phyloP scores from a whole-genome alignment of 208 protist species.

The Trypanosoma cruzi region DNA sequence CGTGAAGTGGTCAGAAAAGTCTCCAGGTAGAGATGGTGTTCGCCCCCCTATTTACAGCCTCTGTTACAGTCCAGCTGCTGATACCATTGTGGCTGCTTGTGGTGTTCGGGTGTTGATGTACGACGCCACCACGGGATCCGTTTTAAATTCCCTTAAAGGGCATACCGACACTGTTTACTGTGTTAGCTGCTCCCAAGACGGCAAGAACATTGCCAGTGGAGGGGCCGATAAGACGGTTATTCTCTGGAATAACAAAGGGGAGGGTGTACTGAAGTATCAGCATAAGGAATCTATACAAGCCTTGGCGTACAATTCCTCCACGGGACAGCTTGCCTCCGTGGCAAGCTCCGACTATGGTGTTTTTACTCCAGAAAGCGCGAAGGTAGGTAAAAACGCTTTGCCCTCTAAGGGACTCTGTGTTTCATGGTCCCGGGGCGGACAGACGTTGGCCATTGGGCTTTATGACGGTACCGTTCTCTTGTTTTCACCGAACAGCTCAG shows the following conservation, averaged over 20 bases:
- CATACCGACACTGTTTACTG: slow-evolving; percentile 95
- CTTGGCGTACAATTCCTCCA: slow-evolving; percentile 93
- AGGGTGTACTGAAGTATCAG: slow-evolving; percentile 95
- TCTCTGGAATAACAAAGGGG: slow-evolving; percentile 94
- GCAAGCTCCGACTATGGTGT: slow-evolving; percentile 95
- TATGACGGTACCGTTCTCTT: slow-evolving; percentile 84
- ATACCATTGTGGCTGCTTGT: slow-evolving; percentile 89
- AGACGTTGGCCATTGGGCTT: slow-evolving; percentile 92
- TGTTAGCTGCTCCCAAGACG: slow-evolving; percentile 88
- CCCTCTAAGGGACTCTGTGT: slow-evolving; percentile 89
- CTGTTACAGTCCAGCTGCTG: slow-evolving; percentile 89
- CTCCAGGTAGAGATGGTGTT: slow-evolving; percentile 43
- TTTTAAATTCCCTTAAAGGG: slow-evolving; percentile 94
- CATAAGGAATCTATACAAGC: slow-evolving; percentile 96
- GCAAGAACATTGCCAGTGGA: slow-evolving; percentile 94
- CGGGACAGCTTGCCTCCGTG: slow-evolving; percentile 85
- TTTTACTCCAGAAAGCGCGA: slow-evolving; percentile 94
- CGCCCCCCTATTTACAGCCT: slow-evolving; percentile 84
- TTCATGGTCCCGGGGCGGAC: slow-evolving; percentile 95
- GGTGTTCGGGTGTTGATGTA: slow-evolving; percentile 95
- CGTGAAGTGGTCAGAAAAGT: slow-evolving; percentile 71
- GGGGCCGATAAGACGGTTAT: slow-evolving; percentile 95
- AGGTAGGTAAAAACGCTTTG: slow-evolving; percentile 89
- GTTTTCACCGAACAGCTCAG: slow-evolving; percentile 13
- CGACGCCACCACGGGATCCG: slow-evolving; percentile 84